Conservation (phyloP, 1,139 yeast species). For the Kodamaea plutei region DNA sequence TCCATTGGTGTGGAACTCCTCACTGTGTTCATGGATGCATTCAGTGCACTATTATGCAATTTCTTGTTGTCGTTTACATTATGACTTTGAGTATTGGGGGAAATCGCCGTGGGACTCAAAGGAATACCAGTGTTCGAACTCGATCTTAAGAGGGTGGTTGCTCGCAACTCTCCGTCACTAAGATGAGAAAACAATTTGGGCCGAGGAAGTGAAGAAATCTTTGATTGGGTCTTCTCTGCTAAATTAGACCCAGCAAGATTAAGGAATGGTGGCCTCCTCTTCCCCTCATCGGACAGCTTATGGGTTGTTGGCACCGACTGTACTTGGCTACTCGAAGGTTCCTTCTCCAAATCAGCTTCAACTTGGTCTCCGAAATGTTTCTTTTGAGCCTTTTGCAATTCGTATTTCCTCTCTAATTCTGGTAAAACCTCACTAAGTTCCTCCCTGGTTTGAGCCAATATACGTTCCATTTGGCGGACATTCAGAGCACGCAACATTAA, state of each 20-base stretch:
- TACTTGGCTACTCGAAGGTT: background rate
- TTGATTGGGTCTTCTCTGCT: background rate
- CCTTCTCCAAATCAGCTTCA: background rate
- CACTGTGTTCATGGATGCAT: constrained; percentile 1
- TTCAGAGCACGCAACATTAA: constrained; percentile 59
- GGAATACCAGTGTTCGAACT: constrained; percentile 3
- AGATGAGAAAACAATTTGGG: background rate
- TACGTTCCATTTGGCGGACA: constrained; percentile 52
- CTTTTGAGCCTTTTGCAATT: constrained; percentile 9
- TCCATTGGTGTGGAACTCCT: constrained; percentile 12
- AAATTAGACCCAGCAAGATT: background rate
- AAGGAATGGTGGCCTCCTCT: background rate
- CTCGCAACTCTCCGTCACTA: constrained; percentile 2
- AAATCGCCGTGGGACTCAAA: constrained; percentile 4
- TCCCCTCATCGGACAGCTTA: background rate
- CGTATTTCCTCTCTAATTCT: constrained; percentile 16
- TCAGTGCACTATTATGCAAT: constrained; percentile 3
- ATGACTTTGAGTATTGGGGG: constrained; percentile 5
- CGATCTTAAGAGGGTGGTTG: constrained; percentile 4
- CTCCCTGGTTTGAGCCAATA: constrained; percentile 33
- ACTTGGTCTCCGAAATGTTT: too few relatives aligned
- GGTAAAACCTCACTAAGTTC: constrained; percentile 24
- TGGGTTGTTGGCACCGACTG: background rate
- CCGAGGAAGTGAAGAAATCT: too few relatives aligned
- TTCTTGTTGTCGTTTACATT: constrained; percentile 6